phyloP scores from a whole-genome alignment of 768 basidiomycete species.

The Rhodosporidiobolus sp. region DNA sequence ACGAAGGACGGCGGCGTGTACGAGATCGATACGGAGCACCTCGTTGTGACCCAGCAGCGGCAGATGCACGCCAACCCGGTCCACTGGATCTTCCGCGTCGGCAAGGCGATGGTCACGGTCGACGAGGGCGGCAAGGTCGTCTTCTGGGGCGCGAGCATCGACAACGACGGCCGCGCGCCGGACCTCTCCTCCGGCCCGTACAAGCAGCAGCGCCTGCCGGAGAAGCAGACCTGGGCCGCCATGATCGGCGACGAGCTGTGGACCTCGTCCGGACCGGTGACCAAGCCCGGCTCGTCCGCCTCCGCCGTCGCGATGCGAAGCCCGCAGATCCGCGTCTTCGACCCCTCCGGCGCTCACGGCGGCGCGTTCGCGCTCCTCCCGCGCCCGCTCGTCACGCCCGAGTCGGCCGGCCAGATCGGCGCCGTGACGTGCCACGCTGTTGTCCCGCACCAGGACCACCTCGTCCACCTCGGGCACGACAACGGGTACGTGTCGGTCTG shows the following conservation, averaged over 20 bases:
- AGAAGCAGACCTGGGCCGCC: constrained; percentile 76
- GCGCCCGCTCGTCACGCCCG: constrained; percentile 54
- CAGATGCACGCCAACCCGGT: constrained; percentile 65
- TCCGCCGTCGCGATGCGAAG: constrained; percentile 49
- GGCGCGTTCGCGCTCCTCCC: constrained; percentile 27
- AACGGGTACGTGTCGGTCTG: constrained; percentile 86
- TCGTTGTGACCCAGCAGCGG: constrained; percentile 59
- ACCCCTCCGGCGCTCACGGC: constrained; percentile 49
- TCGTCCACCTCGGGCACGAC: constrained; percentile 85
- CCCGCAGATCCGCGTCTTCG: constrained; percentile 66
- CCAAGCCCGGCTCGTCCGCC: constrained; percentile 51
- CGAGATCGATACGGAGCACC: constrained; percentile 72
- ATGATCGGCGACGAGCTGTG: constrained; percentile 74
- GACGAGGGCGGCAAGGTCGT: constrained; percentile 83
- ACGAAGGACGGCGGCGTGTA: constrained; percentile 84
- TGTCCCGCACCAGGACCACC: constrained; percentile 63
- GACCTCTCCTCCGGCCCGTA: constrained; percentile 25
- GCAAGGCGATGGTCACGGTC: constrained; percentile 67
- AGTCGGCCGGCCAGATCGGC: constrained; percentile 70
- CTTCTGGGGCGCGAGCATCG: constrained; percentile 54
- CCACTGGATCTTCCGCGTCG: constrained; percentile 69
- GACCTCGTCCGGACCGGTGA: constrained; percentile 59
- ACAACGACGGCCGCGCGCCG: background rate
- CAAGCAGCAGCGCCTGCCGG: constrained; percentile 58
- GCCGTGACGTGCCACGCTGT: constrained; percentile 77